Percentiles rank a stretch among this genome's conserved stretches.
Conservation (phyloP, 768 basidiomycete species). For the Tylopilus vinaceipallidus region DNA sequence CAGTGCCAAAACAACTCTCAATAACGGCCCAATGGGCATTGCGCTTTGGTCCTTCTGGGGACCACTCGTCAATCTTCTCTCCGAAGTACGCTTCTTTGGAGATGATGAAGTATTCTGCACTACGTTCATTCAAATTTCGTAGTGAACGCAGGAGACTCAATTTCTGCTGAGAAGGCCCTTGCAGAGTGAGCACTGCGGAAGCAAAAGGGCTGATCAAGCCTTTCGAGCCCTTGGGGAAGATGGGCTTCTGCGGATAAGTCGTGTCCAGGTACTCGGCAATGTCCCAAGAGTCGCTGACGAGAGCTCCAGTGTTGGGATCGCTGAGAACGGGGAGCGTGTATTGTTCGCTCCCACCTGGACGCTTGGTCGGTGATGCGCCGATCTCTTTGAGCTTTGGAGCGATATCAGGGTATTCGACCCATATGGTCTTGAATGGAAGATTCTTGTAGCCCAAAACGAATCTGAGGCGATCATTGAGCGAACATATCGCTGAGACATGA, state of each 20-base stretch:
- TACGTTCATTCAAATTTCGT: constrained; percentile 32
- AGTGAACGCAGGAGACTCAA: constrained; percentile 20
- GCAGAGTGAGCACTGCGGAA: background rate
- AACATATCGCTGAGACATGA: background rate
- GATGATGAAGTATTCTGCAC: constrained; percentile 36
- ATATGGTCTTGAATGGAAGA: constrained; percentile 32
- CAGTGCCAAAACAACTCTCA: constrained; percentile 2
- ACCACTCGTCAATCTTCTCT: constrained; percentile 40
- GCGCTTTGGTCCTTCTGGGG: constrained; percentile 34
- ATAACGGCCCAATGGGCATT: no score
- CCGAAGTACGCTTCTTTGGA: constrained; percentile 34
- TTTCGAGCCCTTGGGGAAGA: constrained; percentile 23
- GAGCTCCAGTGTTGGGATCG: constrained; percentile 33
- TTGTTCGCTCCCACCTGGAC: constrained; percentile 13
- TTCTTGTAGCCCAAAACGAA: constrained; percentile 32
- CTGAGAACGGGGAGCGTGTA: constrained; percentile 36
- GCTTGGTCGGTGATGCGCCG: constrained; percentile 22
- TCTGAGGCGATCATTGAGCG: constrained; percentile 17
- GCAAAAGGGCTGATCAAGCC: no score
- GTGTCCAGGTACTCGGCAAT: constrained; percentile 38
- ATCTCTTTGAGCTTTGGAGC: constrained; percentile 20
- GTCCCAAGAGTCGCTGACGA: constrained; percentile 30
- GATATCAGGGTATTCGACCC: constrained; percentile 35
- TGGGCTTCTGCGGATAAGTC: constrained; percentile 32
- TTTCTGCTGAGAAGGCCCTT: background rate